phyloP scores from a whole-genome alignment of 192 early-diverging fungal species.

The Linderina pennispora region DNA sequence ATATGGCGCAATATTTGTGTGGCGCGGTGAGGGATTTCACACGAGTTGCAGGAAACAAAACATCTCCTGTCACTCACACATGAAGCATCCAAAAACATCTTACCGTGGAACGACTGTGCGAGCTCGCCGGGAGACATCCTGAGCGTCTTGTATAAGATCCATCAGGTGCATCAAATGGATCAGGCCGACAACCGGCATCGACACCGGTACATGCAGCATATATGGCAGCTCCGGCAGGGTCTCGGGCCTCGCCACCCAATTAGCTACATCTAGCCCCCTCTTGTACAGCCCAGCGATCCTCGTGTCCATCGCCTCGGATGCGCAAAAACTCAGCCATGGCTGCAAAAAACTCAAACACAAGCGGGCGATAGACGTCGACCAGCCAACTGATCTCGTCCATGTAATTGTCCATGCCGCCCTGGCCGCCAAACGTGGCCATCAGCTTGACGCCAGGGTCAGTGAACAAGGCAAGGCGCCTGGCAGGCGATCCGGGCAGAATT shows the following conservation, averaged over 20 bases:
- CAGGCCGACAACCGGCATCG: neutral
- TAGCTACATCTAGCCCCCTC: neutral
- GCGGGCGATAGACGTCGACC: neutral
- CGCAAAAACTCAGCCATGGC: neutral
- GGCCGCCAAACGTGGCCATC: neutral
- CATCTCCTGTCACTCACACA: too few relatives aligned
- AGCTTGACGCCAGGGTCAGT: neutral
- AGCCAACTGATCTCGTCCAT: neutral
- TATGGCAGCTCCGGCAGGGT: neutral
- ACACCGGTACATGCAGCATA: neutral
- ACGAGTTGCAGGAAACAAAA: too few relatives aligned
- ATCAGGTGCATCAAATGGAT: neutral
- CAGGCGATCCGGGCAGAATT: neutral
- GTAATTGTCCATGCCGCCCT: neutral
- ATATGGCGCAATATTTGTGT: too few relatives aligned
- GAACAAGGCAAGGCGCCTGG: neutral
- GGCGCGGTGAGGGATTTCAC: too few relatives aligned
- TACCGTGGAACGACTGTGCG: neutral
- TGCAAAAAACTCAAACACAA: neutral
- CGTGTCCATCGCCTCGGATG: neutral
- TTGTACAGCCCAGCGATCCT: neutral
- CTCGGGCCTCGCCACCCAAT: neutral
- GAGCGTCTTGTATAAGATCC: neutral
- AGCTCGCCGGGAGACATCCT: neutral
- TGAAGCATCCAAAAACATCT: neutral